Conservation (phyloP, 768 basidiomycete genomes). For the Phanerochaete sordida region DNA sequence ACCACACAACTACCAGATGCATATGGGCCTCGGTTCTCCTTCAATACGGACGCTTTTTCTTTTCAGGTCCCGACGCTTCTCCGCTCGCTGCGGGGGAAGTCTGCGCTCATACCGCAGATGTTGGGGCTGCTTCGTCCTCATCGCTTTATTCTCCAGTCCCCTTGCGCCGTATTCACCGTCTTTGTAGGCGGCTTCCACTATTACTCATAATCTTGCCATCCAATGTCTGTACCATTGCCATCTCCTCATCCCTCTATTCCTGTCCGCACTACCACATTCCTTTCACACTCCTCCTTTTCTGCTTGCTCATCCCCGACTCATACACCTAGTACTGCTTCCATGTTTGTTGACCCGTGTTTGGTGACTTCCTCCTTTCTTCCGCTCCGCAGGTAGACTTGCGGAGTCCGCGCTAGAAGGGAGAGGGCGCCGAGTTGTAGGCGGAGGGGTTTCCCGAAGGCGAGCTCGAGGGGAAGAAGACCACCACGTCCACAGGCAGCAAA, state of each 20-base stretch:
- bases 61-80: slow-evolving; percentile 39
- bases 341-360: slow-evolving; percentile 54
- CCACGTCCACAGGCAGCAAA: neutral
- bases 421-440: slow-evolving; percentile 59
- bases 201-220: slow-evolving; percentile 4
- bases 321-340: slow-evolving; percentile 5
- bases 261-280: slow-evolving; percentile 11
- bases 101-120: neutral
- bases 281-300: slow-evolving; percentile 18
- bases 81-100: slow-evolving; percentile 8
- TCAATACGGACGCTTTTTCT: slow-evolving; percentile 75
- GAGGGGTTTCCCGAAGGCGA: slow-evolving; percentile 5
- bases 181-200: slow-evolving; percentile 1
- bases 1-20: slow-evolving; percentile 23
- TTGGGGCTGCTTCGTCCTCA: slow-evolving; percentile 21
- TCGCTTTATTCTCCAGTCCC: slow-evolving; percentile 17
- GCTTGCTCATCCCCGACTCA: slow-evolving; percentile 16
- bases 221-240: slow-evolving; percentile 14
- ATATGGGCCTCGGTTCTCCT: slow-evolving; percentile 38
- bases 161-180: slow-evolving; percentile 25
- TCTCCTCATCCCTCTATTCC: slow-evolving; percentile 12
- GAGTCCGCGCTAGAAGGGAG: slow-evolving; percentile 67
- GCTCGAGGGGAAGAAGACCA: slow-evolving; percentile 3
- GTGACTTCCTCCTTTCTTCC: slow-evolving; percentile 72
- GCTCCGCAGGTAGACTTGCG: slow-evolving; percentile 37